Conservation (phyloP, 352 stramenopile species). For the Peronospora farinosa region DNA sequence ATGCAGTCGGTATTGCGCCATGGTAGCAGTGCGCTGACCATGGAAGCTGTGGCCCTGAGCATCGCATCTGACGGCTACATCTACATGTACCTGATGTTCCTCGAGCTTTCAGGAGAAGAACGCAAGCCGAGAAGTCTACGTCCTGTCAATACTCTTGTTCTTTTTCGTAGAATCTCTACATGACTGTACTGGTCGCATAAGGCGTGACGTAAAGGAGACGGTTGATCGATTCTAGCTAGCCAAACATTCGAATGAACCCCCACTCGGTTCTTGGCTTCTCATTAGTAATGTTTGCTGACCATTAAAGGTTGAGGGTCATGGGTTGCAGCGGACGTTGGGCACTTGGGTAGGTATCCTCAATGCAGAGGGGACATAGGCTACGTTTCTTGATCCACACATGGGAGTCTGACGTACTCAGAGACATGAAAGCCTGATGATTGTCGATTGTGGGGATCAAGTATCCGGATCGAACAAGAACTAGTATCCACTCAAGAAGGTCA, state of each 20-base stretch:
- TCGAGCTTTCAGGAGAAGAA: slow-evolving; percentile 60
- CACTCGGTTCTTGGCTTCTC: no score
- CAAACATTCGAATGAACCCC: no score
- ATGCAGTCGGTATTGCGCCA: slow-evolving; percentile 35
- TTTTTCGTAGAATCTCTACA: no score
- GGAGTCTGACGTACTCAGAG: neutral
- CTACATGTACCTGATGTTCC: slow-evolving; percentile 38
- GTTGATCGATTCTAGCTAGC: slow-evolving; percentile 9
- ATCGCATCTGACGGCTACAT: slow-evolving; percentile 57
- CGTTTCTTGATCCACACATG: slow-evolving; percentile 12
- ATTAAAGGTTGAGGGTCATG: no score
- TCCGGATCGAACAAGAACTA: slow-evolving; percentile 12
- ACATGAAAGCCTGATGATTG: no score
- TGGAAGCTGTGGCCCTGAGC: slow-evolving; percentile 45
- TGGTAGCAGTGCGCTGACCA: slow-evolving; percentile 40
- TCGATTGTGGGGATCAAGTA: slow-evolving; percentile 7
- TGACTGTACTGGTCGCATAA: no score
- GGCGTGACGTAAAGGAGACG: no score
- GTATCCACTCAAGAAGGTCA: neutral
- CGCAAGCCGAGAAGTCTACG: slow-evolving; percentile 30
- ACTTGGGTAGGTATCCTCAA: slow-evolving; percentile 11
- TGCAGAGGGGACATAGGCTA: slow-evolving; percentile 4
- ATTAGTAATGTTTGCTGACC: no score
- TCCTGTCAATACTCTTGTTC: neutral
- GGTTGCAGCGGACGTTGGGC: neutral